A percentile compares a stretch with the other conserved stretches of the same genome.
Conservation (phyloP, 768 basidiomycete genomes). For the Termitomyces sp. region DNA sequence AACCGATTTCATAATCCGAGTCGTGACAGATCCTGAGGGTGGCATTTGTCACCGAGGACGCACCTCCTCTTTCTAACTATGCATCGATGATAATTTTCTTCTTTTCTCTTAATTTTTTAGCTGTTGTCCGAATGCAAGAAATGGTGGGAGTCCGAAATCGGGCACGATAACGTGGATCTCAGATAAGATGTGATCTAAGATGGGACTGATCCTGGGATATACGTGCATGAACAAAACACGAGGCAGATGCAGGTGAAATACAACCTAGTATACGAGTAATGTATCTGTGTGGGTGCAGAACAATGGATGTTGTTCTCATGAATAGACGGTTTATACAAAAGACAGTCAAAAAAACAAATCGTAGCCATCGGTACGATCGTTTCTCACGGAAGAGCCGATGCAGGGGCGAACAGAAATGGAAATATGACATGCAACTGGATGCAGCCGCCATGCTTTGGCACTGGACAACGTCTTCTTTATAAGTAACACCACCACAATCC, state of each 20-base stretch:
- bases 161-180: slow-evolving; percentile 16
- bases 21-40: not conserved
- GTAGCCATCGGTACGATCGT: slow-evolving; percentile 5
- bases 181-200: slow-evolving; percentile 23
- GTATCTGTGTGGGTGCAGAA: not conserved
- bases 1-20: not conserved
- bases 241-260: slow-evolving; percentile 1
- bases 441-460: slow-evolving; percentile 23
- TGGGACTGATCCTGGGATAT: slow-evolving; percentile 7
- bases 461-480: slow-evolving; percentile 18
- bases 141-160: slow-evolving; percentile 17
- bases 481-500: slow-evolving; percentile 10
- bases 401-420: slow-evolving; percentile 27
- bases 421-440: slow-evolving; percentile 19
- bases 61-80: not conserved
- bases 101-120: not conserved
- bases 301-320: not conserved
- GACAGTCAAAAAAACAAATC: slow-evolving; percentile 3
- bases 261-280: not conserved
- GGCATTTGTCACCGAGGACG: not conserved
- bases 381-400: slow-evolving; percentile 16
- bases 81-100: not conserved
- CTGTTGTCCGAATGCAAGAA: not conserved
- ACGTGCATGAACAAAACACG: slow-evolving; percentile 2
- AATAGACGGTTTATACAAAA: not conserved